Evolutionary conservation across 202 grass and related monocot species (phyloP).

Genomic region (Cymbopogon flexuosus): DNA sequence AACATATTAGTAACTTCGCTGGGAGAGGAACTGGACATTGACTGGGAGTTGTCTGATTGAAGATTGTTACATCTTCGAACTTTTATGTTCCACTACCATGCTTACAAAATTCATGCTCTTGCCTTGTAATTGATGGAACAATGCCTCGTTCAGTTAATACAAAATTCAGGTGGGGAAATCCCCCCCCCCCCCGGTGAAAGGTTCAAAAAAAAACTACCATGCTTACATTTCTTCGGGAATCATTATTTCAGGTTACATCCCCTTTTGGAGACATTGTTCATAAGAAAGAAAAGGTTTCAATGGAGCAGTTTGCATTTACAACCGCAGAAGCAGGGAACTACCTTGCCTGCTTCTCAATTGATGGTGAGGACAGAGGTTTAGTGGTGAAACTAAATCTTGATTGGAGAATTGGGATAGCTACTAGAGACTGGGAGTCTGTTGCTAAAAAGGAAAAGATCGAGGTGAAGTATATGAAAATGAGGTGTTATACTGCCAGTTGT

Average conservation of each 20-base stretch:
- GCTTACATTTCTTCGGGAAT: neutral
- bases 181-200: too few relatives aligned
- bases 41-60: neutral
- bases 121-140: too few relatives aligned
- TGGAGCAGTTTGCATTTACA: conserved; percentile 71
- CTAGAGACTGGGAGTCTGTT: conserved; percentile 73
- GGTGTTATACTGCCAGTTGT: neutral
- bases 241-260: conserved; percentile 57
- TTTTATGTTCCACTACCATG: neutral
- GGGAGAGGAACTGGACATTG: neutral
- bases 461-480: conserved; percentile 40
- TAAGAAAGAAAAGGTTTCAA: conserved; percentile 49
- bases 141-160: too few relatives aligned
- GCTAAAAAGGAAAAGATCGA: conserved; percentile 78
- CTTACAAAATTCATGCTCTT: neutral
- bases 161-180: too few relatives aligned
- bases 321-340: conserved; percentile 77
- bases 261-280: conserved; percentile 65
- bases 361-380: conserved; percentile 43
- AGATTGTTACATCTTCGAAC: neutral
- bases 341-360: conserved; percentile 64
- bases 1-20: neutral
- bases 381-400: conserved; percentile 69
- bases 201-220: neutral
- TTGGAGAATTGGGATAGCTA: conserved; percentile 72